Evolutionary conservation across 2,329 filamentous ascomycete genomes (phyloP).

Genomic region (Didymella segeticola): DNA sequence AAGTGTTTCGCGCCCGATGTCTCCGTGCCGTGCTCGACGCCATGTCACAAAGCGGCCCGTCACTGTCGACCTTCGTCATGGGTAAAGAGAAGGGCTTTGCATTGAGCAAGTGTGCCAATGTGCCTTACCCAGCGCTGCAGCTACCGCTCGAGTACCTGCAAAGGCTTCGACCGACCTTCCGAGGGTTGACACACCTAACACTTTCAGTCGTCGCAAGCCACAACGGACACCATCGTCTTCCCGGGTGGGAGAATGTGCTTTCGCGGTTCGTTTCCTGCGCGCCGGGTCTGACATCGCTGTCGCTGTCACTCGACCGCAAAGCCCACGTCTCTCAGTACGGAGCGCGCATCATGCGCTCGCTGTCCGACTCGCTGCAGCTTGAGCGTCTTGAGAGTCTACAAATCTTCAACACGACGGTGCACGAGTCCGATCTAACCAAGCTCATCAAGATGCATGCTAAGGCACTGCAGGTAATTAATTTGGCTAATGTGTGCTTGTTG

Average conservation of each 20-base stretch:
- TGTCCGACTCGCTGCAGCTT: slow-evolving; percentile 22
- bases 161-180: slow-evolving; percentile 22
- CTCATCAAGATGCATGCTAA: slow-evolving; percentile 24
- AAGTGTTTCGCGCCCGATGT: slow-evolving; percentile 29
- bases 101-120: slow-evolving; percentile 20
- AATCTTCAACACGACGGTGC: slow-evolving; percentile 24
- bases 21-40: slow-evolving; percentile 34
- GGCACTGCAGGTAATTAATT: slow-evolving; percentile 19
- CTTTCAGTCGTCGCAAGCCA: slow-evolving; percentile 27
- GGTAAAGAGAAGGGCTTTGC: slow-evolving; percentile 18
- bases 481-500: slow-evolving; percentile 21
- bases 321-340: slow-evolving; percentile 18
- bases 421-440: slow-evolving; percentile 22
- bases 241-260: slow-evolving; percentile 33
- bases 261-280: slow-evolving; percentile 29
- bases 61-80: slow-evolving; percentile 31
- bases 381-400: slow-evolving; percentile 21
- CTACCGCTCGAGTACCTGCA: slow-evolving; percentile 17
- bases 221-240: slow-evolving; percentile 16
- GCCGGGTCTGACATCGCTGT: slow-evolving; percentile 24
- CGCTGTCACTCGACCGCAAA: slow-evolving; percentile 29
- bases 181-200: slow-evolving; percentile 22
- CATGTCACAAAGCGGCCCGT: slow-evolving; percentile 26
- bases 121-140: slow-evolving; percentile 26
- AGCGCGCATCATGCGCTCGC: slow-evolving; percentile 23